Conservation (phyloP, 2,329 filamentous ascomycete genomes). For the Xylaria sp. region DNA sequence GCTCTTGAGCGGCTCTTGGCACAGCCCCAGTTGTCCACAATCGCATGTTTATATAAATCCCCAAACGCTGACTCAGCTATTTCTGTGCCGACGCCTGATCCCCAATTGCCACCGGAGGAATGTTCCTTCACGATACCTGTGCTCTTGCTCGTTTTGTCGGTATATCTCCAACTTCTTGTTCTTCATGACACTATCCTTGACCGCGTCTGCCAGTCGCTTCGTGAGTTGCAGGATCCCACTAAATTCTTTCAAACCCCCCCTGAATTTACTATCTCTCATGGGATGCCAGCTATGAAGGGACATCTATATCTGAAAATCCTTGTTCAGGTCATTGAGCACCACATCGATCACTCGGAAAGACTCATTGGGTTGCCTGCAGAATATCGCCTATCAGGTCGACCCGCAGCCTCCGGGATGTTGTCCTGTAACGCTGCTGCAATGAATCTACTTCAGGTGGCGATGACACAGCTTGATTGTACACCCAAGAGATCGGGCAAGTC, state of each 20-base stretch:
- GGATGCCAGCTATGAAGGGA: not conserved
- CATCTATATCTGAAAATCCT: not conserved
- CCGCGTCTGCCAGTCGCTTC: not conserved
- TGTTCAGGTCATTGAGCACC: constrained; percentile 3
- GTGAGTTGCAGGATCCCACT: not conserved
- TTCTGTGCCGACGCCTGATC: not conserved
- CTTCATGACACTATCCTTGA: not conserved
- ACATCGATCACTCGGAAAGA: not conserved
- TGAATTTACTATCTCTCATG: not conserved
- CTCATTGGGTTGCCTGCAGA: not conserved
- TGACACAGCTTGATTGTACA: not conserved
- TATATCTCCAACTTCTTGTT: not conserved
- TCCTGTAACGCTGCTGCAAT: not conserved
- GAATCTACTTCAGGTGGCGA: not conserved
- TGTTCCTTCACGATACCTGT: not conserved
- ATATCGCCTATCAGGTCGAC: not conserved
- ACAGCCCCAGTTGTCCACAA: not conserved
- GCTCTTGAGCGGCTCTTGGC: not conserved
- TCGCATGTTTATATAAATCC: not conserved
- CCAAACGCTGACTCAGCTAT: not conserved
- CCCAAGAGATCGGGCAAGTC: not conserved
- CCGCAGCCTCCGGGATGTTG: not conserved
- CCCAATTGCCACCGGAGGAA: not conserved
- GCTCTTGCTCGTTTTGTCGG: not conserved
- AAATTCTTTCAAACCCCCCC: not conserved